Evolutionary conservation across 805 yeast species (phyloP), one percentile per base, ranked within the genome.

Genomic region (Ogataea methanolica): DNA sequence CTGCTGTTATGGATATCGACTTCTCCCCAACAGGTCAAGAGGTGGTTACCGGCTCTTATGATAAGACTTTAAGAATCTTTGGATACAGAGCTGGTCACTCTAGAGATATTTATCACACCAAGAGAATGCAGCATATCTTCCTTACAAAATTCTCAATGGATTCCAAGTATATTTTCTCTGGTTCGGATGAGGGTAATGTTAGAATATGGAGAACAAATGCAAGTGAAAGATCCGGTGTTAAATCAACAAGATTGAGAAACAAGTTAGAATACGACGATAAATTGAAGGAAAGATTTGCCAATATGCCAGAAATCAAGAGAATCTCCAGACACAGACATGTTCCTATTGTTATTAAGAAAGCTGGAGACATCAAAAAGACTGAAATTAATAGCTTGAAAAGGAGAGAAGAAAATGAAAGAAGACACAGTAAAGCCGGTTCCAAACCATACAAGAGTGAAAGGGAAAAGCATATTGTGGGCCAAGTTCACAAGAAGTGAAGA

Each of bases 21-120:
- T 94, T 88, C 62, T 81, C 96, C 11, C 99, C 99, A 37, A 91
- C 98, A 1, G 99, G 99, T 57, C 90, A 90, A 63, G 98, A 92
- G 68, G 71, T 94, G 33, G 97, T 90, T 5, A 85, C 97, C 1
- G 97, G 97, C 16, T 87, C 97, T 0, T 94, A 92, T 65, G 99
- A 94, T 68, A 87, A 89, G 61, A 89, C 98, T 1, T 78, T 94
- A 31, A 76, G 99, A 57, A 82, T 94, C 17, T 94, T 71, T 69
- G 81, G 82, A 45, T 49, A 60, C 40, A 51, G 65, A 42, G 87
- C 85, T 53, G 98, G 99, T 35, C 98, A 92, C 67, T 87, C 96
- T 6, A 76, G 97, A 52, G 99, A 94, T 60, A 78, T 95, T 39
- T 94, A 94, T 66, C 99, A 94, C 61, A 94, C 99, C 14, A 90